Conservation (phyloP, 2,329 filamentous ascomycete genomes). For the Paecilomyces niveus region DNA sequence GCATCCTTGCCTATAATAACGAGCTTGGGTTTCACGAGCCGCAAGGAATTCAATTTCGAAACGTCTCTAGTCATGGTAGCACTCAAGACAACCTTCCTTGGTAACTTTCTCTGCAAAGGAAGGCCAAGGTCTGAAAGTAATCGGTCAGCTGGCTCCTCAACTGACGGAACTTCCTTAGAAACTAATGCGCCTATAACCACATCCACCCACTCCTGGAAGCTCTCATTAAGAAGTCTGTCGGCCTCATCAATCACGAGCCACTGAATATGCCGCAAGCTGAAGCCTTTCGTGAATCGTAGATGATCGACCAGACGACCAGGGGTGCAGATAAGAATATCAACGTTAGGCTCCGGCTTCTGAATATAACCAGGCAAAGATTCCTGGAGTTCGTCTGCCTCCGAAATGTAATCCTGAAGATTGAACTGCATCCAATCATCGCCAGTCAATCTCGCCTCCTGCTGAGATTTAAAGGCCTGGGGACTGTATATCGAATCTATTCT, state of each 20-base stretch:
- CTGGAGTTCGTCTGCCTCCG: constrained; percentile 32
- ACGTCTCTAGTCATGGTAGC: constrained; percentile 88
- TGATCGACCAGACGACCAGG: constrained; percentile 90
- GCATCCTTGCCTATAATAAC: constrained; percentile 61
- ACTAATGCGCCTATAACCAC: constrained; percentile 57
- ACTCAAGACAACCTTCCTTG: constrained; percentile 80
- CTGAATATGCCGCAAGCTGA: constrained; percentile 67
- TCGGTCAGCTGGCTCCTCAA: constrained; percentile 36
- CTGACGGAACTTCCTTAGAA: constrained; percentile 43
- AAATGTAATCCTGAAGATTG: constrained; percentile 38
- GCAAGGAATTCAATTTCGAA: constrained; percentile 67
- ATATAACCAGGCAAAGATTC: constrained; percentile 55
- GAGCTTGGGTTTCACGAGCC: constrained; percentile 65
- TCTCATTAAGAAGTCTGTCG: constrained; percentile 83
- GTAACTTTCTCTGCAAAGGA: constrained; percentile 32
- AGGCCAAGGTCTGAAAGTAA: constrained; percentile 29
- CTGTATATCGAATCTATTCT: constrained; percentile 63
- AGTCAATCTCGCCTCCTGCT: constrained; percentile 36
- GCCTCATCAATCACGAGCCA: constrained; percentile 95
- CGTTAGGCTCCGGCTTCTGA: constrained; percentile 58
- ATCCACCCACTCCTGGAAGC: constrained; percentile 84
- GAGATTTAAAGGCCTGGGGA: constrained; percentile 48
- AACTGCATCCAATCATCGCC: constrained; percentile 43
- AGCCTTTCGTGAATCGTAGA: constrained; percentile 73
- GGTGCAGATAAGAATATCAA: constrained; percentile 86